Base-by-base conservation (phyloP, 345 rosid species). In the Alliaria petiolata region DNA sequence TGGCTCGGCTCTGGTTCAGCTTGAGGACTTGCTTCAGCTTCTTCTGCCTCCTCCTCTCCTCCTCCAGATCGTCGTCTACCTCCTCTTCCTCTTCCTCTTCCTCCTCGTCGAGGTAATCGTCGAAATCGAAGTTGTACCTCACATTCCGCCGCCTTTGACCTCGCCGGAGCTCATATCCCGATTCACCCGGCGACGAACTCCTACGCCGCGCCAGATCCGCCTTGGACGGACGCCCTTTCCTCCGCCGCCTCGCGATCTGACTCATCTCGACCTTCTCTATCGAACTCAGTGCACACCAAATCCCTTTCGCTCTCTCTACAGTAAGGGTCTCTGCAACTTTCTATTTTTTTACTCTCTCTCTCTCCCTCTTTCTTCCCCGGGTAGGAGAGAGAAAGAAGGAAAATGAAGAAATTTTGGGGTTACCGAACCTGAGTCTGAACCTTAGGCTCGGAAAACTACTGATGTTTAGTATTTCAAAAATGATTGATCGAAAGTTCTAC, bases 221-320 rank as follows among this genome's bases (percentile, higher is more conserved):
- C 89, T 90, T 93, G 61, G 97, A 83, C 8, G 98, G 97, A 81
- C 96, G 85, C 31, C 98, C 98, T 83, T 89, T 90, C 96, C 81
- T 93, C 93, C 87, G 87, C 85, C 90, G 79, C 83, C 87, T 88
- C 81, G 74, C 90, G 92, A 87, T 88, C 96, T 90, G 97, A 67
- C 86, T 87, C 98, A 90, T 93, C 62, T 60, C 55, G 14, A 45
- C 33, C 34, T 55, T 42, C 74, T 51, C 74, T 58, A 66, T 38
- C 40, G 50, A 74, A 59, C 76, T 73, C 75, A 55, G 75, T 64
- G 56, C 59, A 10, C 53, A 6, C 53, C 62, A 20, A 51, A 38
- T 28, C 59, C 52, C 60, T 63, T 25, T 62, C 69, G 67, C 84
- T 77, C 85, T 78, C 78, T 65, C 79, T 71, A 78, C 73, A 80